These are phyloP conservation scores for Torulaspora franciscae DNA, from an alignment of 805 yeast species.

Conservation along the genomic window DNA sequence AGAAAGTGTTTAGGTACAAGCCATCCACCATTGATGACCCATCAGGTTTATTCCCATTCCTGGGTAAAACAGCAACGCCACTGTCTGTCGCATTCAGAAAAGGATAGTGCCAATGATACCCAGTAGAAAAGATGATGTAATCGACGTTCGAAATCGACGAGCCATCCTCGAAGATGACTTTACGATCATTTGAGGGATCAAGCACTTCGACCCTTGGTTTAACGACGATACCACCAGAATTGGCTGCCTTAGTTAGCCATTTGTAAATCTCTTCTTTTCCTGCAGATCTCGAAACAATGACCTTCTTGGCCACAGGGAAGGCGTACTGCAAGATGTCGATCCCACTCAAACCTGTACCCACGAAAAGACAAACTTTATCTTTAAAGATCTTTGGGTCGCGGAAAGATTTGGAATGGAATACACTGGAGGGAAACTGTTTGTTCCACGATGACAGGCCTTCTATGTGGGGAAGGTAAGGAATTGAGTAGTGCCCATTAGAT, in stretches of 20 bases:
- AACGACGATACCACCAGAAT: slow-evolving; percentile 34
- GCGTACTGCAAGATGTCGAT: slow-evolving; percentile 41
- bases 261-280: slow-evolving; percentile 45
- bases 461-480: slow-evolving; percentile 37
- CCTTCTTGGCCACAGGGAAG: slow-evolving; percentile 34
- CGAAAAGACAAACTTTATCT: slow-evolving; percentile 31
- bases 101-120: slow-evolving; percentile 38
- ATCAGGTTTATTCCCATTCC: slow-evolving; percentile 8
- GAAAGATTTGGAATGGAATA: slow-evolving; percentile 39
- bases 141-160: slow-evolving; percentile 19
- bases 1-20: slow-evolving; percentile 43
- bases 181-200: slow-evolving; percentile 28
- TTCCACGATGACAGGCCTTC: slow-evolving; percentile 18
- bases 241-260: slow-evolving; percentile 40
- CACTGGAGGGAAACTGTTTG: slow-evolving; percentile 29
- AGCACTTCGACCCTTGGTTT: slow-evolving; percentile 37
- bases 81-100: slow-evolving; percentile 12
- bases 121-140: slow-evolving; percentile 43
- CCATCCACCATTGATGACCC: slow-evolving; percentile 35
- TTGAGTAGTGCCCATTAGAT: slow-evolving; percentile 41
- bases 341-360: slow-evolving; percentile 42
- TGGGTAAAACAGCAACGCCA: slow-evolving; percentile 8
- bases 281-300: slow-evolving; percentile 70
- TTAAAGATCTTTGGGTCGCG: slow-evolving; percentile 29
- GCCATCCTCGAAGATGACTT: slow-evolving; percentile 35